phyloP scores from a whole-genome alignment of 2,329 filamentous ascomycete species.

The Blumeria hordei region DNA sequence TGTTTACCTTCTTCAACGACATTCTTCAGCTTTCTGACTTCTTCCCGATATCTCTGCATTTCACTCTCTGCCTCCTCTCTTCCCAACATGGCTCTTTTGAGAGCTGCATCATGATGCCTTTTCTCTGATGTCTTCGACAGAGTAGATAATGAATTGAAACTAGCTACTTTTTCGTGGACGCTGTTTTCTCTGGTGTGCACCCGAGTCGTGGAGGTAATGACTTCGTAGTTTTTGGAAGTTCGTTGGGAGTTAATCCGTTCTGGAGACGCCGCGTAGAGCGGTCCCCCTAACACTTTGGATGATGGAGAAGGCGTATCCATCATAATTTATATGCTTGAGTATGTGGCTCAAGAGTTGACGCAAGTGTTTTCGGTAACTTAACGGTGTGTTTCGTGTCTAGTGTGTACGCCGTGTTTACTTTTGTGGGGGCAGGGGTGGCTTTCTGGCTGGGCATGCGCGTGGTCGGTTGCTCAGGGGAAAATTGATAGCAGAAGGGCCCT shows the following conservation, averaged over 20 bases:
- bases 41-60: slow-evolving; percentile 36
- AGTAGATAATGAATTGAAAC: slow-evolving; percentile 45
- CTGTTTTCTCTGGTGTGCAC: slow-evolving; percentile 27
- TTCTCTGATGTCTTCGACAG: slow-evolving; percentile 31
- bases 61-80: slow-evolving; percentile 51
- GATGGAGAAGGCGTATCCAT: too few relatives aligned
- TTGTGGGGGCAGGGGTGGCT: too few relatives aligned
- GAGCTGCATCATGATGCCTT: slow-evolving; percentile 38
- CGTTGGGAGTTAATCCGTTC: slow-evolving; percentile 34
- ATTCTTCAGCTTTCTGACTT: slow-evolving; percentile 27
- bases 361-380: too few relatives aligned
- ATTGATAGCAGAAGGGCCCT: too few relatives aligned
- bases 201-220: neutral
- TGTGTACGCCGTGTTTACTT: too few relatives aligned
- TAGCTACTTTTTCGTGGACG: slow-evolving; percentile 43
- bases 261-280: slow-evolving; percentile 35
- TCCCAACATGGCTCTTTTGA: slow-evolving; percentile 41
- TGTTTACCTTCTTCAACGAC: slow-evolving; percentile 41
- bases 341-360: too few relatives aligned
- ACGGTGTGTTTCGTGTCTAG: too few relatives aligned
- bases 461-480: too few relatives aligned
- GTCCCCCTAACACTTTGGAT: slow-evolving; percentile 14
- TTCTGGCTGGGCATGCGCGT: too few relatives aligned
- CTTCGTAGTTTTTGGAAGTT: slow-evolving; percentile 7
- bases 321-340: too few relatives aligned